Conservation (phyloP, 2,329 filamentous ascomycete genomes). For the Ophiocordyceps camponoti-saundersi region DNA sequence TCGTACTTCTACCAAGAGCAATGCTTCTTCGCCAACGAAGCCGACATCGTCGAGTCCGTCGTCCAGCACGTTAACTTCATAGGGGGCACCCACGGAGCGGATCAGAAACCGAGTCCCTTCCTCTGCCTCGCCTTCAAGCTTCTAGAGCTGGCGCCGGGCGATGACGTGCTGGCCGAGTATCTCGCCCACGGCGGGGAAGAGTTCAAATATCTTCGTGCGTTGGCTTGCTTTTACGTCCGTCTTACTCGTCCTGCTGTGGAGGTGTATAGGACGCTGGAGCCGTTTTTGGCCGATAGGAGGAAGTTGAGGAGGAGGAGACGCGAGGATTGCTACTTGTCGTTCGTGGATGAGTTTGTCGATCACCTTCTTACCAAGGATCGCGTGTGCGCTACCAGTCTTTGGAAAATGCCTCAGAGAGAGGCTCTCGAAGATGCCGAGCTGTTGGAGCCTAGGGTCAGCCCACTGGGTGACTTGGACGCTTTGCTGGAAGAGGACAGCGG, state of each 20-base stretch:
- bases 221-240: constrained; percentile 87
- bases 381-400: constrained; percentile 79
- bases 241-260: constrained; percentile 70
- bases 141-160: constrained; percentile 67
- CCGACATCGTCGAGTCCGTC: constrained; percentile 72
- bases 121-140: constrained; percentile 91
- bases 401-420: constrained; percentile 73
- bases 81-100: constrained; percentile 71
- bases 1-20: constrained; percentile 98
- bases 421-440: constrained; percentile 78
- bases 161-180: constrained; percentile 67
- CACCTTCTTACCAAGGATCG: constrained; percentile 77
- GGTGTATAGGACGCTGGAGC: constrained; percentile 67
- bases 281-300: constrained; percentile 62
- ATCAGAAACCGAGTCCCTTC: constrained; percentile 81
- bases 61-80: constrained; percentile 67
- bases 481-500: constrained; percentile 45
- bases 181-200: constrained; percentile 56
- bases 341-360: constrained; percentile 85
- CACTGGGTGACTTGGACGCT: constrained; percentile 63
- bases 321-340: constrained; percentile 54
- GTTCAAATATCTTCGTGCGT: constrained; percentile 75
- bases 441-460: constrained; percentile 70
- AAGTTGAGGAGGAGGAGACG: constrained; percentile 63
- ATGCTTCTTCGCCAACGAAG: constrained; percentile 85